Conservation (phyloP, 2,329 filamentous ascomycete species). For the Monilinia fructicola region DNA sequence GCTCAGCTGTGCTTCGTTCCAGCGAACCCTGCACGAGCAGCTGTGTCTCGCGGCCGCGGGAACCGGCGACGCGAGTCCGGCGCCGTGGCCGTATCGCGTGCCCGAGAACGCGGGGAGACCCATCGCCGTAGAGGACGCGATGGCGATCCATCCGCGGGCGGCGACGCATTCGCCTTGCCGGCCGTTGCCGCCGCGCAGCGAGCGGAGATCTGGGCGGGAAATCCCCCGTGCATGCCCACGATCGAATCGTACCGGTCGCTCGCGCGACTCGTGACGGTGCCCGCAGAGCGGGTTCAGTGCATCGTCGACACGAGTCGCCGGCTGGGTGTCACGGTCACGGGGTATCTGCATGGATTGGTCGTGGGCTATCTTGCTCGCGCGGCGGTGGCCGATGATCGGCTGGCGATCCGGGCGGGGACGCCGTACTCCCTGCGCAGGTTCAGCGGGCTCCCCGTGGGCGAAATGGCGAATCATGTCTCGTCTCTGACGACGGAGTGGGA, state of each 20-base stretch:
- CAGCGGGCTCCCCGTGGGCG: constrained; percentile 24
- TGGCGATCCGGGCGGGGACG: constrained; percentile 21
- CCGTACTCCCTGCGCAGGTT: constrained; percentile 33
- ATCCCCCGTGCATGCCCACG: constrained; percentile 10
- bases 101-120: constrained; percentile 14
- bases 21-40: constrained; percentile 27
- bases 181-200: not conserved
- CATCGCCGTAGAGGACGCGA: constrained; percentile 24
- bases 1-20: constrained; percentile 28
- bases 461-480: constrained; percentile 34
- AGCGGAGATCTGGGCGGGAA: constrained; percentile 12
- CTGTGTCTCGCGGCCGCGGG: constrained; percentile 18
- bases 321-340: constrained; percentile 30
- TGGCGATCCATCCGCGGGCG: not conserved
- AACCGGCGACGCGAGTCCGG: not conserved
- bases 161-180: not conserved
- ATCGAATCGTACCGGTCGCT: constrained; percentile 11
- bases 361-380: constrained; percentile 27
- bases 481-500: constrained; percentile 24
- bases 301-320: constrained; percentile 23
- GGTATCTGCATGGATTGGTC: constrained; percentile 31
- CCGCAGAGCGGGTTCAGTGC: not conserved
- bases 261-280: constrained; percentile 21
- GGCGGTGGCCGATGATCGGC: constrained; percentile 15
- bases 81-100: constrained; percentile 26